Base-by-base conservation (phyloP, 331 rosid genomes). In the Telfairia occidentalis region DNA sequence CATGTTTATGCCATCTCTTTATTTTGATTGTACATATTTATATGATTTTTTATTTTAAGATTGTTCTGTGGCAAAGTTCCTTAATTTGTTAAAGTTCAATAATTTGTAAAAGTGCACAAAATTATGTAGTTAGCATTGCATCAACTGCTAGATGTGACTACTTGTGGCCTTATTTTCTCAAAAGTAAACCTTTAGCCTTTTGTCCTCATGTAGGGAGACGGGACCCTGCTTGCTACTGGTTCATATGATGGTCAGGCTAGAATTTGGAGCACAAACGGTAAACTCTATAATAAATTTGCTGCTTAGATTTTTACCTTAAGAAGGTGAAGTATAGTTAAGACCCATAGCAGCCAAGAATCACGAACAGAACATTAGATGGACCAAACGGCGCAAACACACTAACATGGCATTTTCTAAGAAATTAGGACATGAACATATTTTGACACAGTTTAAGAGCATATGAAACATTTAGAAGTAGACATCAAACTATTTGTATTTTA, bases 181-280 rank as follows among this genome's bases (percentile, higher is more conserved):
- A 52, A 43, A 13, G 6, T 43, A 45, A 42, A 24, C 7, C 21
- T 52, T 0, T 73, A 53, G 26, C 11, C 10, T 63, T 50, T 64
- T 64, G n/a, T 54, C 49, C 12, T 77, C 21, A 34, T 78, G 46
- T 84, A 94, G 96, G 96, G 87, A 60, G 96, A 94, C 71, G 98
- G 96, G 74, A 86, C 96, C 13, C 88, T 91, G 71, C 97, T 94
- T 76, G 98, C 97, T 64, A 94, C 98, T 29, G 98, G 98, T 83
- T 91, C 97, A 1, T 91, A 90, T 57, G 98, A 94, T 76, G 98
- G 97, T 71, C 97, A 94, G 78, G 98, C 98, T 80, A 87, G 98
- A 90, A 86, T 94, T 80, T 94, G 98, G 98, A 80, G 78, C 69
- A 82, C 91, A 18, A 87, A 76, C 81, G 98, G 98, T 92, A 81